phyloP scores from a whole-genome alignment of 1,284 basidiomycete species.

The Farysia itapuensis region DNA sequence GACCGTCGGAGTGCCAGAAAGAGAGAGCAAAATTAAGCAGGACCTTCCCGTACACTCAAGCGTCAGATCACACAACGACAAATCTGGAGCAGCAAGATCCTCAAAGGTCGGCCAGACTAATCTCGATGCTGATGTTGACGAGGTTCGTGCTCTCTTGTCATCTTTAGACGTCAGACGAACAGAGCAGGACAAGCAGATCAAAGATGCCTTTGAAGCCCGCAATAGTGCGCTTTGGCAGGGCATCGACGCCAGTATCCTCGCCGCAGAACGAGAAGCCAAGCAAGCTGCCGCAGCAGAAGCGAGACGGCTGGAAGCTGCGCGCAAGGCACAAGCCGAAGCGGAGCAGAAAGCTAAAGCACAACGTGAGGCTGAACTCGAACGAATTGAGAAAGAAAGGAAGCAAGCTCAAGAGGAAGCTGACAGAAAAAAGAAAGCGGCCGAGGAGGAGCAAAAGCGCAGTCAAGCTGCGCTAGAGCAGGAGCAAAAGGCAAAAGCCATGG shows the following conservation, averaged over 20 bases:
- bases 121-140: constrained; percentile 29
- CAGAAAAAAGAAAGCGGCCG: constrained; percentile 9
- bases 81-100: neutral
- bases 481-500: constrained; percentile 31
- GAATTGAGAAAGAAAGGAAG: constrained; percentile 47
- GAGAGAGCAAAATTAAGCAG: no score
- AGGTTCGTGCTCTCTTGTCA: constrained; percentile 40
- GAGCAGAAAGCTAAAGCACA: constrained; percentile 38
- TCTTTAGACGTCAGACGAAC: constrained; percentile 41
- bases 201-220: constrained; percentile 48
- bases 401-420: constrained; percentile 17
- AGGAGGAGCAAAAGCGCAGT: constrained; percentile 24
- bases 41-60: no score
- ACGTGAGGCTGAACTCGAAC: constrained; percentile 43
- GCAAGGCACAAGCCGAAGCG: constrained; percentile 45
- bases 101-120: neutral
- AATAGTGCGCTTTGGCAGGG: constrained; percentile 52
- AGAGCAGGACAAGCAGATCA: constrained; percentile 38
- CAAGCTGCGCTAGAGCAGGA: constrained; percentile 2
- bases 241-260: constrained; percentile 51
- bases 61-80: neutral
- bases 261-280: constrained; percentile 41
- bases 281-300: constrained; percentile 41
- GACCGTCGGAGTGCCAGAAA: neutral
- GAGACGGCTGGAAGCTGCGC: constrained; percentile 36